phyloP scores from a whole-genome alignment of 192 early-diverging fungal species.

The Backusella morwellensis region DNA sequence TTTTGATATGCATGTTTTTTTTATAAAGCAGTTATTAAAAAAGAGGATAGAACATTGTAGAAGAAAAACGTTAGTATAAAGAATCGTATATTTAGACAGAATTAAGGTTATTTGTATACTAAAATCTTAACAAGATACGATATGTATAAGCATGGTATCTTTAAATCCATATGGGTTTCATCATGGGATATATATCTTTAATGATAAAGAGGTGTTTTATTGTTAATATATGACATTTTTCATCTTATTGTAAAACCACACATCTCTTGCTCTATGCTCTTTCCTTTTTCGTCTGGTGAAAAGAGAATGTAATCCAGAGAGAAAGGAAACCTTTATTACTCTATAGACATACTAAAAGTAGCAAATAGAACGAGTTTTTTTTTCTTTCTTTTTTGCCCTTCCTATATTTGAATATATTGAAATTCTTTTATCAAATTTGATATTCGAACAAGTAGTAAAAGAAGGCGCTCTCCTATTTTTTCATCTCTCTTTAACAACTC shows the following conservation, averaged over 20 bases:
- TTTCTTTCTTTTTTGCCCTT: background rate
- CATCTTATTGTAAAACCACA: background rate
- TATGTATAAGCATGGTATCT: background rate
- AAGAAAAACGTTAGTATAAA: background rate
- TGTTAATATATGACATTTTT: background rate
- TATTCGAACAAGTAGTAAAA: background rate
- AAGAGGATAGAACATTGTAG: background rate
- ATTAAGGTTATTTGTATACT: background rate
- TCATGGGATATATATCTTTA: background rate
- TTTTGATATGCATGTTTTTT: too few species aligned
- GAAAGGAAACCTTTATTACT: background rate
- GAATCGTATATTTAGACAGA: background rate
- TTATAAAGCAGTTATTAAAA: background rate
- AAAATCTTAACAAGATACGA: background rate
- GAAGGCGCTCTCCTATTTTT: background rate
- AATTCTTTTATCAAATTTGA: background rate
- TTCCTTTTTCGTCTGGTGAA: background rate
- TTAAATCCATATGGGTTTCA: background rate
- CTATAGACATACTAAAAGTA: background rate
- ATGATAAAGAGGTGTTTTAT: background rate
- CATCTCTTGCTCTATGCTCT: background rate
- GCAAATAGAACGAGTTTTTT: too few species aligned
- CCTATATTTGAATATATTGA: background rate
- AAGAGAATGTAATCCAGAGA: background rate
- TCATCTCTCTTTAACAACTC: background rate